Conservation (phyloP, 2,329 filamentous ascomycete species). For the Aspergillus awamori region DNA sequence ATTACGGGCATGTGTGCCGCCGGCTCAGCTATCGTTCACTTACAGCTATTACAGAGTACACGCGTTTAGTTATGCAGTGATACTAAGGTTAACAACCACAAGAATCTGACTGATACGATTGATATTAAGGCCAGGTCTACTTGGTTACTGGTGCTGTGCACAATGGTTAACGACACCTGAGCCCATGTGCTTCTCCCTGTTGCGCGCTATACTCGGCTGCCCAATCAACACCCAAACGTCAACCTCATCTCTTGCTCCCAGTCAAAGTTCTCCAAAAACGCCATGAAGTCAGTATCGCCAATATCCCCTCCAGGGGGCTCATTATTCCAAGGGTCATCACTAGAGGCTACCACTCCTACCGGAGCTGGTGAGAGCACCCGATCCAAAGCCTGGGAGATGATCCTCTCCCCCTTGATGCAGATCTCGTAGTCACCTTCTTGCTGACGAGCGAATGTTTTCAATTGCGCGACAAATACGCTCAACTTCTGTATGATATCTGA, state of each 20-base stretch:
- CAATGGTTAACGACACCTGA: no score
- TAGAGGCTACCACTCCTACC: not conserved
- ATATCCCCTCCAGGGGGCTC: not conserved
- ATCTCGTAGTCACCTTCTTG: constrained; percentile 20
- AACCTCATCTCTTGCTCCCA: constrained; percentile 21
- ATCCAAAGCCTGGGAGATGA: constrained; percentile 22
- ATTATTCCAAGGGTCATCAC: not conserved
- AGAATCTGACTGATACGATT: no score
- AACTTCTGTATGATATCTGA: constrained; percentile 28
- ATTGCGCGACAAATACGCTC: constrained; percentile 22
- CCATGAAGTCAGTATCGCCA: constrained; percentile 17
- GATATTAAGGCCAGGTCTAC: no score
- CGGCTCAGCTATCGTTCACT: no score
- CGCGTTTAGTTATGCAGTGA: no score
- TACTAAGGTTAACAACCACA: no score
- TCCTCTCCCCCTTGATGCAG: constrained; percentile 11
- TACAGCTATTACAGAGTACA: no score
- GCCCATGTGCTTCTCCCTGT: no score
- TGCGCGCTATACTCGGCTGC: not conserved
- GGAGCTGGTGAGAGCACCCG: constrained; percentile 15
- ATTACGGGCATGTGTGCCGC: no score
- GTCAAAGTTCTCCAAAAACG: constrained; percentile 21
- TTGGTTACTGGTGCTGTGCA: no score
- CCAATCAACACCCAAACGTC: not conserved
- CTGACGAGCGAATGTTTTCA: constrained; percentile 16